Conservation (phyloP, 2,329 filamentous ascomycete species). For the Ilyonectria sp. region DNA sequence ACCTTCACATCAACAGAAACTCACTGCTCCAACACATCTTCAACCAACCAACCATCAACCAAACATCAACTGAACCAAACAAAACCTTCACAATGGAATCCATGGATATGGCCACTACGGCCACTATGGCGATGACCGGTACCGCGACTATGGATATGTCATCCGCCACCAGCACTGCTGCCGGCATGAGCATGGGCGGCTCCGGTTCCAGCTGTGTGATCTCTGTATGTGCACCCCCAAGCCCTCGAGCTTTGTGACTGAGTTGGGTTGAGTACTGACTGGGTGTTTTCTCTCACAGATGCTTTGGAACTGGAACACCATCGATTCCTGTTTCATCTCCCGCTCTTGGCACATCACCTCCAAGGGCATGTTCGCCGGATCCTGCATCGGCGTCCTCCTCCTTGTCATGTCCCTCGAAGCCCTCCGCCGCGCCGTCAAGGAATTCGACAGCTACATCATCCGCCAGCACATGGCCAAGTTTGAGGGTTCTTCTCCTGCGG, state of each 20-base stretch:
- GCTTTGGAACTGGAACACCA: slow-evolving; percentile 85
- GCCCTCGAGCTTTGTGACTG: not conserved
- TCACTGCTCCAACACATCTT: slow-evolving; percentile 4
- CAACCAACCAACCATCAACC: not conserved
- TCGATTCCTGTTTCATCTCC: slow-evolving; percentile 80
- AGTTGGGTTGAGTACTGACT: slow-evolving; percentile 3
- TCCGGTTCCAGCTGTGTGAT: slow-evolving; percentile 54
- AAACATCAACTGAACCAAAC: not conserved
- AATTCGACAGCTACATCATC: slow-evolving; percentile 79
- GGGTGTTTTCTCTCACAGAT: slow-evolving; percentile 65
- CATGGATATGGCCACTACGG: slow-evolving; percentile 33
- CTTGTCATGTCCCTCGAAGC: slow-evolving; percentile 81
- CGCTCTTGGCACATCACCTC: slow-evolving; percentile 79
- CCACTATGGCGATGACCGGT: slow-evolving; percentile 31
- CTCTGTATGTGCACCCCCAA: slow-evolving; percentile 49
- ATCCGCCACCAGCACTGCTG: slow-evolving; percentile 32
- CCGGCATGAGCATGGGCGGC: slow-evolving; percentile 39
- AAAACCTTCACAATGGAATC: slow-evolving; percentile 13
- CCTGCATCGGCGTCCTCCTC: slow-evolving; percentile 83
- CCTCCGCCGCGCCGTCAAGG: slow-evolving; percentile 78
- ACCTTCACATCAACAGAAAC: not conserved
- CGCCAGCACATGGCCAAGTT: slow-evolving; percentile 63
- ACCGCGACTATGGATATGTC: slow-evolving; percentile 42
- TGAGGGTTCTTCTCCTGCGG: slow-evolving; percentile 31
- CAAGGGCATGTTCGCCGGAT: slow-evolving; percentile 81